Base-by-base conservation (phyloP, 495 filamentous ascomycete species). In the Tuber melanosporum region DNA sequence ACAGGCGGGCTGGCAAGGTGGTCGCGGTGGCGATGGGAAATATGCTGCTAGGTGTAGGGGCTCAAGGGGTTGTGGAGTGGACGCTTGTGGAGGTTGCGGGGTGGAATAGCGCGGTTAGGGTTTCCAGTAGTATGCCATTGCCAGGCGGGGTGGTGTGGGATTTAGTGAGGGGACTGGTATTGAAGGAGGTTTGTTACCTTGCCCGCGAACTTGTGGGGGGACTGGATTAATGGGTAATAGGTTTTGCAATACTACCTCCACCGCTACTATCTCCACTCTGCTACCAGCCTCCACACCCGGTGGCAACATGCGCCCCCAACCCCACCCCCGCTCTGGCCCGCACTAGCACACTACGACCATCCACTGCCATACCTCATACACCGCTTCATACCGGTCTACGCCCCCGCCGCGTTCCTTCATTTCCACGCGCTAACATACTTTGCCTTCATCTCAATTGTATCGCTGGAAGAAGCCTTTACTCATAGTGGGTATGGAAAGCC, bases 401-500 rank as follows among this genome's bases (percentile, higher is more conserved):
- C 91, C 4, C 93, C 94, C 14, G 91, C 91, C 2, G 82, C 87
- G 22, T 82, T 74, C 78, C 91, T 89, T 85, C 91, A 85, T 82
- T 90, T 88, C 73, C 94, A 98, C 84, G 86, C 96, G 71, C 86
- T 97, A 73, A 94, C 92, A 1, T 97, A 90, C 86, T 87, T 94
- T 72, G 52, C 94, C 36, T 91, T 93, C 76, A 83, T 93, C 20
- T 85, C 88, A 2, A 70, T 93, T 49, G 85, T 91, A 71, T 93
- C 92, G 0, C 73, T 95, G 4, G 93, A 97, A 79, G 93, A 97
- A 79, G 90, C 90, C 4, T 88, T 94, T 76, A 86, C 90, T 3
- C 91, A 91, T 84, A 93, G 90, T 8, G 94, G 94, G 26, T 98
- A 97, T 85, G 89, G 85, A 19, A 84, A 90, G 8, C 85, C 95